phyloP scores from a whole-genome alignment of 2,329 filamentous ascomycete species.

The Pseudocercospora pini-densiflorae region DNA sequence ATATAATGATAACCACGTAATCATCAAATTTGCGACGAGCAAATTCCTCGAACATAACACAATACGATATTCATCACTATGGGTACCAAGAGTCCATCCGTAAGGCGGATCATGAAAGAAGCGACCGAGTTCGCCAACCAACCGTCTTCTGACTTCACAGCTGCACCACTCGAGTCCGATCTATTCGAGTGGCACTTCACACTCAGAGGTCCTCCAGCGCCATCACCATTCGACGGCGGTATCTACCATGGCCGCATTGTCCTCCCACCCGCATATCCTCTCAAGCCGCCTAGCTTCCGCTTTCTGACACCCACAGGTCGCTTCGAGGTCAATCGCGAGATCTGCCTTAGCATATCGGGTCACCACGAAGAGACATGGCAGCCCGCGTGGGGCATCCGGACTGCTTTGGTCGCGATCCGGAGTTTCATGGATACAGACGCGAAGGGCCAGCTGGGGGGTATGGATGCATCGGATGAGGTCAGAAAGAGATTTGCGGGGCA shows the following conservation, averaged over 20 bases:
- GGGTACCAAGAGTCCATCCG: slow-evolving; percentile 71
- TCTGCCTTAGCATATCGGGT: slow-evolving; percentile 90
- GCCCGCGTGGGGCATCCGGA: slow-evolving; percentile 95
- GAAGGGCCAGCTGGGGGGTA: slow-evolving; percentile 84
- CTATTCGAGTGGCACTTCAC: slow-evolving; percentile 99
- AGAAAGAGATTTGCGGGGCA: slow-evolving; percentile 71
- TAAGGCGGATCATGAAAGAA: slow-evolving; percentile 89
- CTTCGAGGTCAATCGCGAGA: slow-evolving; percentile 96
- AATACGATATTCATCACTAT: neutral
- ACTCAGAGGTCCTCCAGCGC: slow-evolving; percentile 80
- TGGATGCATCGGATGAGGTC: slow-evolving; percentile 74
- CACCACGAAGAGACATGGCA: slow-evolving; percentile 99
- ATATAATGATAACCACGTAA: neutral
- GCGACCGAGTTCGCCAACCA: slow-evolving; percentile 80
- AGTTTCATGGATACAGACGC: slow-evolving; percentile 94
- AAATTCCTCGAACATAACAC: neutral
- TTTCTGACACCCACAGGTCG: slow-evolving; percentile 90
- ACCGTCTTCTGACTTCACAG: slow-evolving; percentile 84
- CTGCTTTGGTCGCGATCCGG: slow-evolving; percentile 77
- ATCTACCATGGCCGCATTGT: slow-evolving; percentile 96
- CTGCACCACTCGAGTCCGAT: slow-evolving; percentile 82
- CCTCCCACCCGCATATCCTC: slow-evolving; percentile 85
- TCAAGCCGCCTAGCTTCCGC: slow-evolving; percentile 92
- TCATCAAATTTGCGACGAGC: neutral
- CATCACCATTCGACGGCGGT: slow-evolving; percentile 76